Base-by-base conservation (phyloP, 202 grass and related monocot genomes). In the Setaria viridis region DNA sequence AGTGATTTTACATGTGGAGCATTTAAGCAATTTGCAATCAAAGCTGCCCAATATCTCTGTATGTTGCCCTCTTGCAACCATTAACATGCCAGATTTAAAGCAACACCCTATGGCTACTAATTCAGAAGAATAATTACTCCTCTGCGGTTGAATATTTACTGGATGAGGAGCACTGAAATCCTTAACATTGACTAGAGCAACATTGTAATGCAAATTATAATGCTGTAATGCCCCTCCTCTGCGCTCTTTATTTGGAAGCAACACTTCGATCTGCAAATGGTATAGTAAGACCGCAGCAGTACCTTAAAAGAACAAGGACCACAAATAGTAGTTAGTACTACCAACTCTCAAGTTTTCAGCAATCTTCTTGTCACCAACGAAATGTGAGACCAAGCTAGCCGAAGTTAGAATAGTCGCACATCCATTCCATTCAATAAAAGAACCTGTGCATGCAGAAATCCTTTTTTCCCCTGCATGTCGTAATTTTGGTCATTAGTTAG, bases 391-490 rank as follows among this genome's bases (percentile, higher is more conserved):
- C 7, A 74, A 55, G 49, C 42, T 75, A 9, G 72, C 72, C 56
- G 72, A 56, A 19, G 72, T 75, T 3, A 75, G 5, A 75, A 75
- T 56, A 75, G 16, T 56, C 7, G 3, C 15, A 39, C 32, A 55
- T 0, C 32, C 49, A 11, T 75, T 75, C 72, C 50, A 75, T 56
- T 75, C 72, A 39, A 75, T 75, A 39, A 75, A 75, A 39, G 7
- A 56, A 10, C 58, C 58, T 0, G 58, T 62, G 58, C 58, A 62
- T 62, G 58, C 58, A 62, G 30, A 62, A 29, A 62, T 29, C 58
- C 21, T 10, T 29, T 25, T 62, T 11, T 11, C 10, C 3, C 58
- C 58, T 62, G 58, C 49, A 56, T 56, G 19, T 0, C 29, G 13
- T 56, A 56, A 29, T 62, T 62, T 56, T 34, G 50, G 53, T 3